Evolutionary conservation across 768 basidiomycete genomes (phyloP).

Genomic region (Trichaptum fuscoviolaceum): DNA sequence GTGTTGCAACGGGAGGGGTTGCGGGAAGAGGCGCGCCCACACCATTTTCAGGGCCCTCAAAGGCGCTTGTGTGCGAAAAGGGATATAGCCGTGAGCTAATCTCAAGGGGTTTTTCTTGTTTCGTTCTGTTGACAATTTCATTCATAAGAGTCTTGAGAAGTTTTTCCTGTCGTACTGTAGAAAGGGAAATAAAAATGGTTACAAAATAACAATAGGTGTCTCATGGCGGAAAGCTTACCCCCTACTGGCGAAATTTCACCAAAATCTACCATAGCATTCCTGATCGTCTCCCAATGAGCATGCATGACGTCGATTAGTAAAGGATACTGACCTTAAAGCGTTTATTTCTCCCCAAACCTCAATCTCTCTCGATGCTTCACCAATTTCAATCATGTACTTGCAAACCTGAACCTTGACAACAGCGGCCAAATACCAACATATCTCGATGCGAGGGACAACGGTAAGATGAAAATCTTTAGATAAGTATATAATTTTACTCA

Average conservation of each 20-base stretch:
- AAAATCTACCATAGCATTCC: constrained; percentile 81
- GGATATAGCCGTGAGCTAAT: constrained; percentile 74
- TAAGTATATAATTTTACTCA: constrained; percentile 30
- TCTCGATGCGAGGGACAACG: constrained; percentile 33
- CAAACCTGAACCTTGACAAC: constrained; percentile 83
- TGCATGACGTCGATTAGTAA: not conserved
- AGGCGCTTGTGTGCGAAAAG: constrained; percentile 66
- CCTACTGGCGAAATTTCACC: constrained; percentile 78
- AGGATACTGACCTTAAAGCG: constrained; percentile 52
- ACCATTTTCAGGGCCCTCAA: constrained; percentile 17
- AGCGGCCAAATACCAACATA: constrained; percentile 89
- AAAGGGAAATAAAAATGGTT: constrained; percentile 9
- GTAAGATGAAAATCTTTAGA: not conserved
- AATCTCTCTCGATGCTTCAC: constrained; percentile 68
- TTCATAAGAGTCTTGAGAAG: constrained; percentile 79
- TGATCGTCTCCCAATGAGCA: constrained; percentile 21
- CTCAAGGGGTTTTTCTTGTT: constrained; percentile 73
- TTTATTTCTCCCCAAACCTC: constrained; percentile 88
- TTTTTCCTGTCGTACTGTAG: constrained; percentile 73
- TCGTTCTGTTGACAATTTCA: constrained; percentile 79
- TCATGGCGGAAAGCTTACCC: constrained; percentile 41
- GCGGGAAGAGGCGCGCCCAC: not conserved
- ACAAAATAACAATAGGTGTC: not conserved
- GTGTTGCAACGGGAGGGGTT: not conserved
- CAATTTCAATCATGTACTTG: constrained; percentile 79